phyloP scores from a whole-genome alignment of 495 filamentous ascomycete species.

The Hyphodiscus hymeniophilus region DNA sequence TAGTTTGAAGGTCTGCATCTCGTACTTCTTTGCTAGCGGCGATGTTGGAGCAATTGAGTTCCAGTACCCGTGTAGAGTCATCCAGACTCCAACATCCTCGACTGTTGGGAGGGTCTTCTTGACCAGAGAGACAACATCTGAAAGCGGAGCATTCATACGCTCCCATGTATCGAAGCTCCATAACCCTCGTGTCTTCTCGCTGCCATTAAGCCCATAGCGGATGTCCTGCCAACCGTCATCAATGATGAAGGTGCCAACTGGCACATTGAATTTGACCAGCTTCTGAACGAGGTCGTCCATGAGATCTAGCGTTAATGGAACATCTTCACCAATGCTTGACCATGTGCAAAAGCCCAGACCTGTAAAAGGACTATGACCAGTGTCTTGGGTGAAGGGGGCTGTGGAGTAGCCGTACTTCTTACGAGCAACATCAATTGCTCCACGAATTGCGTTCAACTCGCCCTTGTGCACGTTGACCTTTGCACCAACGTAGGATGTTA shows the following conservation, averaged over 20 bases:
- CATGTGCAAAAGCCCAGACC: constrained; percentile 8
- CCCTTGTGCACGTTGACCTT: constrained; percentile 5
- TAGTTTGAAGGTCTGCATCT: constrained; percentile 4
- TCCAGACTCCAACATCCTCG: constrained; percentile 11
- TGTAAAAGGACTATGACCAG: constrained; percentile 1
- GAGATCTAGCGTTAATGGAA: constrained; percentile 2
- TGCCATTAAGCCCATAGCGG: constrained; percentile 6
- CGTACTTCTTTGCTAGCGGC: constrained; percentile 5
- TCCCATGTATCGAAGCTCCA: constrained; percentile 9
- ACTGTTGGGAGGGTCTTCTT: constrained; percentile 9
- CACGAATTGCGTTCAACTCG: not conserved
- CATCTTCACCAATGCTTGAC: constrained; percentile 6
- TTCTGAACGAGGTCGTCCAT: constrained; percentile 2
- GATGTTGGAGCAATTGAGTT: constrained; percentile 4
- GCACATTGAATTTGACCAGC: not conserved
- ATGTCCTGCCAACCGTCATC: constrained; percentile 13
- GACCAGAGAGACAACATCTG: constrained; percentile 5
- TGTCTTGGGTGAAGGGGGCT: not conserved
- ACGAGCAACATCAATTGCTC: constrained; percentile 1
- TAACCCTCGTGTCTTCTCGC: constrained; percentile 2
- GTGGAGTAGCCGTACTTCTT: not conserved
- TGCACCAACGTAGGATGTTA: not conserved
- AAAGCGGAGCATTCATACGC: not conserved
- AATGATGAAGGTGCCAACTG: constrained; percentile 12
- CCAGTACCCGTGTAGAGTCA: constrained; percentile 8